Evolutionary conservation across 176 grass and related monocot genomes (phyloP).

Genomic region (Chloris gayana): DNA sequence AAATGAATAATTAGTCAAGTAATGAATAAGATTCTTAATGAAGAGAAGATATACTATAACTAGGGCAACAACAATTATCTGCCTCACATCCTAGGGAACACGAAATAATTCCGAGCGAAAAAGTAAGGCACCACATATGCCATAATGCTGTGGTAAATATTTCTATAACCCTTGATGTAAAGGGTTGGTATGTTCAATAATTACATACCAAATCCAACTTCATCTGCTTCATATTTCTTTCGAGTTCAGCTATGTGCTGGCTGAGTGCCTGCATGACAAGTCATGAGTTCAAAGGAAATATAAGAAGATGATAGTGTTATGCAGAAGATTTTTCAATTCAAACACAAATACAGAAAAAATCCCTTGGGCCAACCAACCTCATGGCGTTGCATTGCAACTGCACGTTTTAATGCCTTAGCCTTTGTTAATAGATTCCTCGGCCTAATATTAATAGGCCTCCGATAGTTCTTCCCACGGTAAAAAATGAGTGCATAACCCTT

Average conservation of each 20-base stretch:
- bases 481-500: constrained; percentile 91
- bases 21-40: background rate
- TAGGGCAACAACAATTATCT: background rate
- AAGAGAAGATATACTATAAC: background rate
- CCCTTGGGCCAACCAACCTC: constrained; percentile 57
- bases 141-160: background rate
- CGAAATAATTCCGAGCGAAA: background rate
- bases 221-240: constrained; percentile 74
- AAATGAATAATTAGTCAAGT: constrained; percentile 12
- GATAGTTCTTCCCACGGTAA: constrained; percentile 96
- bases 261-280: constrained; percentile 78
- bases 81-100: background rate
- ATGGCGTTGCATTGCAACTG: constrained; percentile 97
- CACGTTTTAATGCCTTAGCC: constrained; percentile 89
- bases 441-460: constrained; percentile 93
- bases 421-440: constrained; percentile 96
- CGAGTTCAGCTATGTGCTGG: constrained; percentile 82
- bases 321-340: background rate
- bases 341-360: background rate
- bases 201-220: constrained; percentile 83
- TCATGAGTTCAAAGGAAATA: constrained; percentile 25
- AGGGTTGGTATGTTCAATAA: background rate
- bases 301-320: background rate
- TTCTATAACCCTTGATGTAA: background rate
- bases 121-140: background rate